Evolutionary conservation across 768 basidiomycete genomes (phyloP), one percentile per base, ranked within the genome.

Genomic region (Mycena haematopus): DNA sequence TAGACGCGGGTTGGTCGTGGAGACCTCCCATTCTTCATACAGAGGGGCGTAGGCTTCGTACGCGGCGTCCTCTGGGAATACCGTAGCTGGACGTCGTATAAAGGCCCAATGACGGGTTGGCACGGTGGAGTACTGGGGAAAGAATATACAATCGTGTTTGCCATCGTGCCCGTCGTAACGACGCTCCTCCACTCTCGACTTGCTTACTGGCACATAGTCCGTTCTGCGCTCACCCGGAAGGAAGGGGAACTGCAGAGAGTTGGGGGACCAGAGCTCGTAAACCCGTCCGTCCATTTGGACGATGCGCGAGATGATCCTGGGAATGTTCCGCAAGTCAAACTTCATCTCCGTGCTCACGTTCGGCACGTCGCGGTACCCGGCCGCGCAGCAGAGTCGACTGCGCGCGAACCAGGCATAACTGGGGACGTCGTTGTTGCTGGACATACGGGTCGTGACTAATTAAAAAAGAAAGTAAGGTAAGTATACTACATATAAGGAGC

Each of bases 261-360:
- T 54, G 1, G 53, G 53, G 17, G 53, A 54, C 53, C 53, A 54
- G 1, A 54, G 53, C 19, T 54, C 53, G 14, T 27, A 44, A 15
- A 27, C 24, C 14, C 13, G 53, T 3, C 3, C 19, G 22, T 9
- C 36, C 22, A 22, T 25, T 7, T 7, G 15, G 2, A 54, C 38
- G 24, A 54, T 54, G 38, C 53, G 38, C 14, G 53, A 42, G 15
- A 40, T 4, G 38, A 54, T 9, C 5, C 3, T 8, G 24, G 53
- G 53, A 3, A 54, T 1, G 4, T 54, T 38, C 3, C 9, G 6
- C n/a, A 54, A 33, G 24, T 54, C 53, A 24, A 54, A 54, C 6
- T 4, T 14, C 53, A 54, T 54, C 1, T 5, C 11, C 5, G 53
- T 42, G 6, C 15, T 38, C 3, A 38, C 15, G 36, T 38, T 38